Base-by-base conservation (phyloP, 2,329 filamentous ascomycete species). In the Colletotrichum cereale region DNA sequence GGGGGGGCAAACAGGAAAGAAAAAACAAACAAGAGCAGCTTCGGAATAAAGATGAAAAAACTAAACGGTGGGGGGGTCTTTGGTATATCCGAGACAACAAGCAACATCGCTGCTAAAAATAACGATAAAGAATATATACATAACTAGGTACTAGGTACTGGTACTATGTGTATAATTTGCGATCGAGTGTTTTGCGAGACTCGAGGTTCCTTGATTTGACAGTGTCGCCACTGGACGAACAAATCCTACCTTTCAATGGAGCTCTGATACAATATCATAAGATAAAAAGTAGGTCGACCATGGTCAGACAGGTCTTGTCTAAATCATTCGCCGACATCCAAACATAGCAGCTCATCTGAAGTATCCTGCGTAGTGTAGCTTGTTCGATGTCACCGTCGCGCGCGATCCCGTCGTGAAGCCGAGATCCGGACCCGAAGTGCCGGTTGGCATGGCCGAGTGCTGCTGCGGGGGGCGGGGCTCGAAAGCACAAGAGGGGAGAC, bases 401-500 rank as follows among this genome's bases (percentile, higher is more conserved):
- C 24, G 50, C 34, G 44, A 42, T 31, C 48, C 48, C n/a, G 53
- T 8, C 53, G 21, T 16, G 31, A 62, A 50, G 31, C 67, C 64
- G 57, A 64, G n/a, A 48, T 50, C 65, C 68, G 68, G 68, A 16
- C 40, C 68, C 68, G 68, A 71, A 63, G n/a, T 68, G 68, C 68
- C 65, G 68, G 58, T 50, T 24, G 29, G 21, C 65, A n/a, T 58
- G 42, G 57, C 68, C 68, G 65, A 63, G 44, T 57, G 10, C 57
- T 24, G 48, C 65, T 68, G 58, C 52, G 64, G 68, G 11, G 64
- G 68, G 64, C 64, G 64, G 58, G 68, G 68, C 44, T 47, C 56
- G 44, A 40, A 50, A 48, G 50, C 50, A 40, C 16, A 38, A 58
- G 58, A 40, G 58, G 42, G 36, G 58, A 44, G 53, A n/a, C 26